phyloP scores from a whole-genome alignment of 306 rosid species.

The Cucurbita moschata region DNA sequence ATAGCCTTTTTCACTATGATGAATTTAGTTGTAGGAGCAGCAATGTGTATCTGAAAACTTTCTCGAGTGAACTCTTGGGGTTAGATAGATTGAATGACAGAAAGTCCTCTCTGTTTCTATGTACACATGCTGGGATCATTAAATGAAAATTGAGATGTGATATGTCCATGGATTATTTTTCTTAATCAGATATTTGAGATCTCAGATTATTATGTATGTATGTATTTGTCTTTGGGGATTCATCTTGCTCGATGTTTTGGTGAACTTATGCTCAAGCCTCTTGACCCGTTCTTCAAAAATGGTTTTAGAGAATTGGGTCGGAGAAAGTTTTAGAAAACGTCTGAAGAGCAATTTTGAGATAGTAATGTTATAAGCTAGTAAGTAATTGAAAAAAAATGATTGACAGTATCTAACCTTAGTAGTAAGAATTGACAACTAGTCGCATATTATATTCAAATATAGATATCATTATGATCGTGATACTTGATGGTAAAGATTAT shows the following conservation, averaged over 20 bases:
- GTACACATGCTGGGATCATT: not conserved
- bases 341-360: too few species aligned
- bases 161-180: not conserved
- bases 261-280: not conserved
- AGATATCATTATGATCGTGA: too few species aligned
- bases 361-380: too few species aligned
- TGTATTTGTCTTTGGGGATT: not conserved
- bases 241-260: not conserved
- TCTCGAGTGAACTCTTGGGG: not conserved
- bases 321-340: too few species aligned
- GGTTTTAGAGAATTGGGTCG: too few species aligned
- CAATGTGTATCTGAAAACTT: not conserved
- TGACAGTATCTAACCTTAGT: too few species aligned
- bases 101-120: not conserved
- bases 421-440: too few species aligned
- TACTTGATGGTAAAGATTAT: too few species aligned
- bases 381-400: too few species aligned
- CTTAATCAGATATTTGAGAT: not conserved
- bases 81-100: not conserved
- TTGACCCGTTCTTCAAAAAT: too few species aligned
- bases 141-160: not conserved
- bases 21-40: not conserved
- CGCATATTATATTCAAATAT: too few species aligned
- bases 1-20: not conserved
- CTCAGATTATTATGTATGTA: not conserved